Evolutionary conservation across 768 basidiomycete species (phyloP), one percentile per base, ranked within the genome.

Genomic region (Tulasnella sp.): DNA sequence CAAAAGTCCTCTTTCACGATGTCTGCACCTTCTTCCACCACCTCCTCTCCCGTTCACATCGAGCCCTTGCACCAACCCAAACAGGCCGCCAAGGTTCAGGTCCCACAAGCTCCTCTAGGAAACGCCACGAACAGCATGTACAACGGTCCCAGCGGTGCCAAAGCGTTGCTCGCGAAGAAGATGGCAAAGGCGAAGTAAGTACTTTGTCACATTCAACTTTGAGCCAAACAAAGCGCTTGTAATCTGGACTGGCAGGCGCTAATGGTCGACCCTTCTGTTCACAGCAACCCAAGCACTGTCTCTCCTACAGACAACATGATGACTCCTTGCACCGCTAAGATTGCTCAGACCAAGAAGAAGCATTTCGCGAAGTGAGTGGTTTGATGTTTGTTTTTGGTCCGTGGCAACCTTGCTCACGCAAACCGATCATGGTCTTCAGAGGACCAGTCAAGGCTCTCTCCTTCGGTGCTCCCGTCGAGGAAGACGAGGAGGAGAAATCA

Each of bases 221-320:
- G 25, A 77, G 71, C 42, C 70, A 39, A 40, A 78, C 78, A 14
- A 64, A 64, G 25, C 25, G 58, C 58, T 64, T n/a, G 58, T 64
- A 64, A 64, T 64, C 58, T 77, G 74, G 40, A 71, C 39, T 64
- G 37, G 17, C 22, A 25, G 58, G 74, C 72, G 77, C 52, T 80
- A 79, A 38, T 38, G 29, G 72, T 45, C 77, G 49, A 12, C 25
- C 29, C 58, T 34, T 7, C 71, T 29, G 29, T 77, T 2, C 68
- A 39, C 75, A 95, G 94, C 82, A 97, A 97, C 82, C 91, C 93
- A 29, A 89, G 89, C 40, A 94, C 89, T 81, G 86, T 96, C 80
- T 98, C 97, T 22, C 97, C 97, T 2, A 97, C 97, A 11, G 97
- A 99, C 83, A 93, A 92, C 82, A 86, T 99, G 83, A 89, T 98